A percentile compares a stretch with the other conserved stretches of the same genome.
phyloP scores from a whole-genome alignment of 768 basidiomycete species.

The Termitomyces sp. region DNA sequence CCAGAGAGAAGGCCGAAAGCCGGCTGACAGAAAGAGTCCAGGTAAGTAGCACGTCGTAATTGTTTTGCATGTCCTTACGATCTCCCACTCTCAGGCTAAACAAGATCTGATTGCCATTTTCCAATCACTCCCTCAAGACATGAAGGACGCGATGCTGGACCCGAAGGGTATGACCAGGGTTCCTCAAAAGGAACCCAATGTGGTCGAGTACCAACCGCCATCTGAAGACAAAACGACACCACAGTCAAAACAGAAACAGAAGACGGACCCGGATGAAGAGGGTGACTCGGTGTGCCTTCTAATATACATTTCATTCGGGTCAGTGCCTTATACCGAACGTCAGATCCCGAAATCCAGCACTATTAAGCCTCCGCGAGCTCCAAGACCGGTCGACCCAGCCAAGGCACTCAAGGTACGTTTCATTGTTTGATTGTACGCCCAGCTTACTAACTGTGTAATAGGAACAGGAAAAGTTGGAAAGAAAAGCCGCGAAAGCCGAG shows the following conservation, averaged over 20 bases:
- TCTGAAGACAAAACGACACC: slow-evolving; percentile 18
- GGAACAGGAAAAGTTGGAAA: slow-evolving; percentile 67
- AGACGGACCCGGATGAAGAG: slow-evolving; percentile 30
- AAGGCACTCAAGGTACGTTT: slow-evolving; percentile 48
- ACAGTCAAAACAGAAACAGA: slow-evolving; percentile 26
- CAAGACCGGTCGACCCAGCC: slow-evolving; percentile 50
- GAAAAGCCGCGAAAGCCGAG: slow-evolving; percentile 61
- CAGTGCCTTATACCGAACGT: not conserved
- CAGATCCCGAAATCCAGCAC: slow-evolving; percentile 10
- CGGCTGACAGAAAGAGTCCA: slow-evolving; percentile 61
- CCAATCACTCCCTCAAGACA: slow-evolving; percentile 48
- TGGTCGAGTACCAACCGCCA: slow-evolving; percentile 19
- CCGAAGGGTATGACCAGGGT: slow-evolving; percentile 34
- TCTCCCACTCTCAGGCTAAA: slow-evolving; percentile 47
- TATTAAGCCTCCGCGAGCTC: slow-evolving; percentile 30
- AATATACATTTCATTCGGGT: too few relatives aligned
- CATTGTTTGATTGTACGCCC: not conserved
- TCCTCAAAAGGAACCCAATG: slow-evolving; percentile 27
- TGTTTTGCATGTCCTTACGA: not conserved
- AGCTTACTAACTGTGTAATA: slow-evolving; percentile 19
- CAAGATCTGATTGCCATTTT: slow-evolving; percentile 49
- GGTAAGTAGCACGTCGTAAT: slow-evolving; percentile 30
- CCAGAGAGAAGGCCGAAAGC: slow-evolving; percentile 52
- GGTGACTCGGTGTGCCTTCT: slow-evolving; percentile 30
- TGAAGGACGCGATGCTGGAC: slow-evolving; percentile 50